Base-by-base conservation (phyloP, 495 filamentous ascomycete genomes). In the Penicillium salamii region DNA sequence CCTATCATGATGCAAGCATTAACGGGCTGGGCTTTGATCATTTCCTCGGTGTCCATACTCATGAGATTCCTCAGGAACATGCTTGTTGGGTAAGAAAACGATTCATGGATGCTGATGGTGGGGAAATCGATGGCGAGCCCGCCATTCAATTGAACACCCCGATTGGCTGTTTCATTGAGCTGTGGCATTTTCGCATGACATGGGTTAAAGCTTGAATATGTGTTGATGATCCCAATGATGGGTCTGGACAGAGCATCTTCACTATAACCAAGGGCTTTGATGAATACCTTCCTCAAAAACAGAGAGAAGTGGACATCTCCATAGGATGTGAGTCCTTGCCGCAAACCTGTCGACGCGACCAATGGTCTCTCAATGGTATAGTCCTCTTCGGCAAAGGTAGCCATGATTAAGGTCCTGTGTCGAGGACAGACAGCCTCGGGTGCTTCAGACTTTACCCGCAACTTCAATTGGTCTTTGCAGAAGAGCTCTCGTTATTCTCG, bases 11-110 rank as follows among this genome's bases (percentile, higher is more conserved):
- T 74, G 33, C 79, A 80, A 1, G 78, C 79, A 62, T 86, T 82
- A 7, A 84, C 67, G 0, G 84, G 83, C 61, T 86, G 82, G 12
- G 83, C 82, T 20, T 60, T 55, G 17, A 87, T 78, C 84, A 87
- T 86, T 64, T 86, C 84, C 59, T 87, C 84, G 0, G 84, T 86
- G 57, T 87, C 83, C 81, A 87, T 84, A 53, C 80, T 82, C 83
- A 87, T 86, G 35, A 86, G 43, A 57, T 86, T 87, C 37, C 84
- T 58, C 47, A 86, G 50, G 45, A 79, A 86, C 83, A 87, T 87
- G 63, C 84, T 87, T 7, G 83, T 85, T 2, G 83, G 83, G 34
- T 76, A 62, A 0, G 82, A 76, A 57, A 86, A 86, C 0, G 70
- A 72, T 64, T 87, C 84, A 40, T 81, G 78, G 7, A 87, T 50